Base-by-base conservation (phyloP, 179 eudicot genomes). In the Silene coronaria region DNA sequence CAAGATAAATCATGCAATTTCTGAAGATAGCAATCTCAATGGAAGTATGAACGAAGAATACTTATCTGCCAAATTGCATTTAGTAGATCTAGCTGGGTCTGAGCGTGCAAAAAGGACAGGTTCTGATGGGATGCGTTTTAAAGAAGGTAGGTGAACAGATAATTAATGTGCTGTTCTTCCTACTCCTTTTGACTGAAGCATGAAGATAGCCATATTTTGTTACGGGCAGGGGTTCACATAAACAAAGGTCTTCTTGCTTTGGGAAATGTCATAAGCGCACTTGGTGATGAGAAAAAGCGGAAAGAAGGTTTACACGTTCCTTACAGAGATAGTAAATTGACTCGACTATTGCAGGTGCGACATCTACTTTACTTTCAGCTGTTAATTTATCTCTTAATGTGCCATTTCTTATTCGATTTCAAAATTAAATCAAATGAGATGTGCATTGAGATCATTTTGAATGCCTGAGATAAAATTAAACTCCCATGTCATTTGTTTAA, bases 21-120 rank as follows among this genome's bases (percentile, higher is more conserved):
- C 91, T 77, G 90, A 78, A 76, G 89, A 92, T 67, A 75, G 76
- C 73, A 85, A 72, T 79, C 71, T 67, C 36, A 87, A 74, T 79
- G 96, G 87, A 27, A 81, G 85, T 75, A 90, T 91, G 88, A 79
- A 82, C 28, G 99, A 93, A 57, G 99, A 96, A 81, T 96, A 96
- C 82, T 84, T 96, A n/a, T 91, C 98, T 84, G 98, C 99, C 68
- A 96, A 96, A 75, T 82, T 96, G 88, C 99, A 96, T 81, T 86
- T 96, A 77, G 99, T 96, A 67, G 99, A 96, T 85, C 99, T 96
- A 76, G 99, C 99, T 76, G 99, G 99, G 78, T 96, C 99, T 42
- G 99, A 96, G 84, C 86, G 99, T 71, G 99, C 99, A 57, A 96
- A 96, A 81, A 85, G 99, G 78, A 96, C 99, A 19, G 99, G 99